These are phyloP conservation scores for Macrolepiota fuliginosa DNA, from an alignment of 768 basidiomycete genomes.

Conservation along the genomic window DNA sequence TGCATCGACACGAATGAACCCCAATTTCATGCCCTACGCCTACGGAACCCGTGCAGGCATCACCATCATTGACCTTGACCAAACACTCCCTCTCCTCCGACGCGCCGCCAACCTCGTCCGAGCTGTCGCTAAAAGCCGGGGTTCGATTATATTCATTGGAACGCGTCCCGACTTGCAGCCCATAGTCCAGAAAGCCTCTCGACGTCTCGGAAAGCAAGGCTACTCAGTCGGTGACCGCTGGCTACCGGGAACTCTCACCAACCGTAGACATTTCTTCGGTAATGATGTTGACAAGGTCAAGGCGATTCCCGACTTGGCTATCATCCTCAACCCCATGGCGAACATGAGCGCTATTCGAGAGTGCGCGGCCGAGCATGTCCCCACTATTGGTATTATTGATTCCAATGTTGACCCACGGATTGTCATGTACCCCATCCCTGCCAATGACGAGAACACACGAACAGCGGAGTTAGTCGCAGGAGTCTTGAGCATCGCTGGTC, in stretches of 20 bases:
- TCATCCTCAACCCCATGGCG: slow-evolving; percentile 87
- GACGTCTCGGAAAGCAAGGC: slow-evolving; percentile 75
- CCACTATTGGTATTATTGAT: slow-evolving; percentile 93
- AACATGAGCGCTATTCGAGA: slow-evolving; percentile 88
- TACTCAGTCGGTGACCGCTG: slow-evolving; percentile 87
- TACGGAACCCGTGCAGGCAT: slow-evolving; percentile 90
- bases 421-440: slow-evolving; percentile 97
- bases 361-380: slow-evolving; percentile 85
- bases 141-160: slow-evolving; percentile 88
- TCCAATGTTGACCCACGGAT: slow-evolving; percentile 94
- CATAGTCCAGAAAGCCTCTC: slow-evolving; percentile 74
- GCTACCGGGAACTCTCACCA: slow-evolving; percentile 95
- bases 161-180: slow-evolving; percentile 77
- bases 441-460: slow-evolving; percentile 93
- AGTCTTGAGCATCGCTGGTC: slow-evolving; percentile 83
- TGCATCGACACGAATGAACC: slow-evolving; percentile 77
- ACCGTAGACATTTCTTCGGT: slow-evolving; percentile 75
- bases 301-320: slow-evolving; percentile 80
- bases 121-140: slow-evolving; percentile 76
- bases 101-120: slow-evolving; percentile 88
- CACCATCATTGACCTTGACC: slow-evolving; percentile 93
- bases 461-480: slow-evolving; percentile 91
- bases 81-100: slow-evolving; percentile 87
- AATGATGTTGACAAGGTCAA: slow-evolving; percentile 48
- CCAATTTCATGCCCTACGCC: slow-evolving; percentile 88